phyloP scores from a whole-genome alignment of 1,284 basidiomycete genomes.

The Lignosus rhinocerotis region DNA sequence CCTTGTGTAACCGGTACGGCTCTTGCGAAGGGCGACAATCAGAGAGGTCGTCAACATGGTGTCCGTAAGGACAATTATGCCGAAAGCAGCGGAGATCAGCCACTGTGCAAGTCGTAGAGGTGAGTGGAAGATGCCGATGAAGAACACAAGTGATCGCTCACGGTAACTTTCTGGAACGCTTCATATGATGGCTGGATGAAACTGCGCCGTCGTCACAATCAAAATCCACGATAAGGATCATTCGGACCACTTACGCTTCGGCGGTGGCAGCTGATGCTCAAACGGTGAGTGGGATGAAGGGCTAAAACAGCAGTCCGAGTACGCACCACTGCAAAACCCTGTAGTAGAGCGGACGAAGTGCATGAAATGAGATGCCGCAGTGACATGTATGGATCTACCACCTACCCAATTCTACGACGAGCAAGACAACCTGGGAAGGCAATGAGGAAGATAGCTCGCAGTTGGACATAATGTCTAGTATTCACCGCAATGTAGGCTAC shows the following conservation, averaged over 20 bases:
- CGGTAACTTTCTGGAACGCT: not conserved
- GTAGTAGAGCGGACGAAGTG: not conserved
- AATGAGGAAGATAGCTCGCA: not conserved
- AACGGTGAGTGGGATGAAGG: not conserved
- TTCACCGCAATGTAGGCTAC: not conserved
- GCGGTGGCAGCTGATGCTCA: not conserved
- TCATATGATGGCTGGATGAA: not conserved
- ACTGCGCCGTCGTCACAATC: not conserved
- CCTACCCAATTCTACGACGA: not conserved
- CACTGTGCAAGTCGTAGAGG: not conserved
- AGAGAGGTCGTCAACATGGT: not conserved
- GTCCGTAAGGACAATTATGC: not conserved
- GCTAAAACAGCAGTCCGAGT: not conserved
- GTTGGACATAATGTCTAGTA: not conserved
- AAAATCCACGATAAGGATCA: not conserved
- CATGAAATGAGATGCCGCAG: not conserved
- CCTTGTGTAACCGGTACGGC: not conserved
- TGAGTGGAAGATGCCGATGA: too few relatives aligned
- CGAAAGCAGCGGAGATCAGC: slow-evolving; percentile 4
- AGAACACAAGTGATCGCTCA: not conserved
- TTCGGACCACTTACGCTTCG: not conserved
- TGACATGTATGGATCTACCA: not conserved
- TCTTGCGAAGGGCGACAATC: not conserved
- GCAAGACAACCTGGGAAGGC: not conserved
- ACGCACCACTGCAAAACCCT: not conserved